Percentiles rank a stretch among this genome's conserved stretches.
Evolutionary conservation across 1,284 basidiomycete genomes (phyloP).

Genomic region (Sanghuangporus sanghuang): DNA sequence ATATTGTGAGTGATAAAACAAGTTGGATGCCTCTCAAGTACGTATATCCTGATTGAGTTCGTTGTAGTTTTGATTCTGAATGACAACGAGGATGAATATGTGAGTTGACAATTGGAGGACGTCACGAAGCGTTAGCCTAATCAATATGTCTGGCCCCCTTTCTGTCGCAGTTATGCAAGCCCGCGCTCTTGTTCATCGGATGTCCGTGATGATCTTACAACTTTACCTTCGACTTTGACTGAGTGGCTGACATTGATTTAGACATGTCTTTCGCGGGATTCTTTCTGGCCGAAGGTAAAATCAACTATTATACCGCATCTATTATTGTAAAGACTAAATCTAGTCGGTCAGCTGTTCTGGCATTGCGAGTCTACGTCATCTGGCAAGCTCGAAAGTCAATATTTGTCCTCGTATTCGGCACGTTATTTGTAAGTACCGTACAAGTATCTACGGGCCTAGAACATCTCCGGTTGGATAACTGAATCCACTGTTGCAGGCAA

Average conservation of each 20-base stretch:
- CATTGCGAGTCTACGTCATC: conserved; percentile 9
- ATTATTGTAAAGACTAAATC: too few relatives aligned
- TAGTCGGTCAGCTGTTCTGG: not conserved
- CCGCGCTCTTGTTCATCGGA: conserved; percentile 2
- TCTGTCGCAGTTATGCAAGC: not conserved
- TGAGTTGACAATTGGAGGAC: not conserved
- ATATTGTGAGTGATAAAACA: not conserved
- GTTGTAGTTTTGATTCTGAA: conserved; percentile 1
- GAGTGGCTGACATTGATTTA: not conserved
- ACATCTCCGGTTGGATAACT: not conserved
- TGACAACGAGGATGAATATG: not conserved
- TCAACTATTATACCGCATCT: not conserved
- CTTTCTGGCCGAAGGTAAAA: conserved; percentile 5
- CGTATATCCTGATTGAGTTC: not conserved
- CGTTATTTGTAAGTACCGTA: not conserved
- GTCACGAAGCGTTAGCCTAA: not conserved
- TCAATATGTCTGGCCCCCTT: not conserved
- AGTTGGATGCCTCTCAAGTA: not conserved
- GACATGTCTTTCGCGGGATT: conserved; percentile 1
- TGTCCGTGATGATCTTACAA: not conserved
- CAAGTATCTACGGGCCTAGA: too few relatives aligned
- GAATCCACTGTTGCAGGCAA: not conserved
- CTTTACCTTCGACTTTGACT: not conserved
- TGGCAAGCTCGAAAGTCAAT: conserved; percentile 11
- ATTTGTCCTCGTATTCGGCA: not conserved